A percentile compares a stretch with the other conserved stretches of the same genome.
phyloP scores from a whole-genome alignment of 2,329 filamentous ascomycete genomes.

The Fusarium succisae region DNA sequence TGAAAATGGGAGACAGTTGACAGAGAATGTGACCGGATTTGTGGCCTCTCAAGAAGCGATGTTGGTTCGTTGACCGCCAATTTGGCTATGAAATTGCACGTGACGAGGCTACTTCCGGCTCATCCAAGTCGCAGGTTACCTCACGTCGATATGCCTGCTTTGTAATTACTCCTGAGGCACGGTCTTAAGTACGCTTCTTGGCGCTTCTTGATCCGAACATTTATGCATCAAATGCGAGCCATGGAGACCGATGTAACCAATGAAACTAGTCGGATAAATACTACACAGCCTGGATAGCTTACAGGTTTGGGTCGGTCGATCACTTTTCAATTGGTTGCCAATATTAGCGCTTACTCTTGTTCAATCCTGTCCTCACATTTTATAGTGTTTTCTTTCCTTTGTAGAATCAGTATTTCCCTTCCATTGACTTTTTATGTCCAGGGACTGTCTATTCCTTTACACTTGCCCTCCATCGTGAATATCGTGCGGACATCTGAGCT shows the following conservation, averaged over 20 bases:
- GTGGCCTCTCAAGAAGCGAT: too few species aligned
- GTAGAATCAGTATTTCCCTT: not conserved
- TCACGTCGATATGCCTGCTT: not conserved
- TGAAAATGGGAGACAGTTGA: too few species aligned
- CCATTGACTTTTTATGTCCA: not conserved
- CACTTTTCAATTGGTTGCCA: not conserved
- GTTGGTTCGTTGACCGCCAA: too few species aligned
- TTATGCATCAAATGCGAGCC: not conserved
- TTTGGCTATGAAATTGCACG: too few species aligned
- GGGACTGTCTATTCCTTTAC: fast-evolving
- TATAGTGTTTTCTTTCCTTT: not conserved
- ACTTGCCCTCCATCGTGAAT: not conserved
- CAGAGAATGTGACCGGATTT: too few species aligned
- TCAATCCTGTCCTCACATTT: not conserved
- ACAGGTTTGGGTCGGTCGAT: not conserved
- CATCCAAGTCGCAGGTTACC: not conserved
- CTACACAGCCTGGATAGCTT: not conserved
- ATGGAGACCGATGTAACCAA: not conserved
- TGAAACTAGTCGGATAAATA: not conserved
- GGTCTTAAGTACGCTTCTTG: not conserved
- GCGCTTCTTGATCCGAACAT: not conserved
- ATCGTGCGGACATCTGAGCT: not conserved
- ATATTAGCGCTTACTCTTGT: not conserved
- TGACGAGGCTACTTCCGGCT: too few species aligned
- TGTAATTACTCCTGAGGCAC: not conserved